phyloP scores from a whole-genome alignment of 768 basidiomycete species.

The Gloeophyllum trabeum region DNA sequence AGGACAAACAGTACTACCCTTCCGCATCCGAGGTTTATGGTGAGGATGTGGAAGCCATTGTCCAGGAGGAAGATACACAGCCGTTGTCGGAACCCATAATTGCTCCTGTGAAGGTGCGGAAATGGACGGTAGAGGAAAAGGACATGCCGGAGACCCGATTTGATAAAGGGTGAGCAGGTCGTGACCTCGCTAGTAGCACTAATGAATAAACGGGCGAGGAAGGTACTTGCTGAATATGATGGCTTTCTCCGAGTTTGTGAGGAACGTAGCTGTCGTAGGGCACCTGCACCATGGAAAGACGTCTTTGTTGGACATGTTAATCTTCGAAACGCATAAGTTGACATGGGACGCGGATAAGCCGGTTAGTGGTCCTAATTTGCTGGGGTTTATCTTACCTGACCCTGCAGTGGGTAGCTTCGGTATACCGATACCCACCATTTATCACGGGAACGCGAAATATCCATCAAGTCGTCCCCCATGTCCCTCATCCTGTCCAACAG shows the following conservation, averaged over 20 bases:
- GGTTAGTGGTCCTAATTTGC: conserved; percentile 32
- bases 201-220: too few relatives aligned
- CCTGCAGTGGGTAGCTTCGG: conserved; percentile 44
- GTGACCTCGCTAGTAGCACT: too few relatives aligned
- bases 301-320: conserved; percentile 91
- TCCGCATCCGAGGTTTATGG: conserved; percentile 90
- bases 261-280: conserved; percentile 93
- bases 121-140: conserved; percentile 93
- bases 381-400: conserved; percentile 5
- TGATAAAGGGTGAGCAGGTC: conserved; percentile 73
- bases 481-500: conserved; percentile 81
- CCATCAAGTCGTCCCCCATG: conserved; percentile 96
- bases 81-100: conserved; percentile 91
- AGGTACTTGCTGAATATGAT: conserved; percentile 92
- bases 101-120: conserved; percentile 88
- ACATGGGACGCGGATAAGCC: conserved; percentile 87
- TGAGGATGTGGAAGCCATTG: conserved; percentile 86
- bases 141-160: conserved; percentile 95
- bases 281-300: conserved; percentile 99
- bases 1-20: conserved; percentile 98
- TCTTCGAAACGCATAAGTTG: conserved; percentile 93
- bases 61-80: conserved; percentile 97
- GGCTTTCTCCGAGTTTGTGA: conserved; percentile 85
- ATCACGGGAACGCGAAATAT: conserved; percentile 81
- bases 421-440: conserved; percentile 95